Conservation (phyloP, 140 eudicot species). For the Cichorium intybus region DNA sequence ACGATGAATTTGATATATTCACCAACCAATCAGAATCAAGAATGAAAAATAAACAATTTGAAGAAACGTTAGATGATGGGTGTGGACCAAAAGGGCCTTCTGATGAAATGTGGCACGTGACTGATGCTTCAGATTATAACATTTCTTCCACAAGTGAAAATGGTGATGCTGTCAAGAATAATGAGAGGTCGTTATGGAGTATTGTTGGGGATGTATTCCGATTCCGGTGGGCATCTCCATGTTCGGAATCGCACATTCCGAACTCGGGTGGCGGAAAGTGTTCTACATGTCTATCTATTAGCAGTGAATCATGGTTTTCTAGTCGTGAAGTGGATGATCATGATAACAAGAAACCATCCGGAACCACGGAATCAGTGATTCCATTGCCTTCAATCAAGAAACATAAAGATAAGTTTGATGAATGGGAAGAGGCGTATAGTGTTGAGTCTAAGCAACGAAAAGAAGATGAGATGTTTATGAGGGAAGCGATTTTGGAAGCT, state of each 20-base stretch:
- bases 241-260: constrained; percentile 48
- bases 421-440: constrained; percentile 73
- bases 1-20: constrained; percentile 20
- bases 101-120: constrained; percentile 68
- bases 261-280: constrained; percentile 52
- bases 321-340: constrained; percentile 56
- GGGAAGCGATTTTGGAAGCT: constrained; percentile 85
- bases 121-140: constrained; percentile 40
- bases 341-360: constrained; percentile 27
- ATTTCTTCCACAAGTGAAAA: constrained; percentile 19
- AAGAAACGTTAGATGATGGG: constrained; percentile 22
- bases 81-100: constrained; percentile 55
- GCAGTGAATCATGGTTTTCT: constrained; percentile 77
- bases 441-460: constrained; percentile 56
- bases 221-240: constrained; percentile 49
- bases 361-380: constrained; percentile 26
- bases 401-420: constrained; percentile 50
- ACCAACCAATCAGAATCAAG: constrained; percentile 33
- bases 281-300: constrained; percentile 56
- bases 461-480: constrained; percentile 78
- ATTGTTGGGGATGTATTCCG: constrained; percentile 53
- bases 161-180: constrained; percentile 39
- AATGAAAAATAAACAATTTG: constrained; percentile 40
- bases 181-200: constrained; percentile 65
- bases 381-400: constrained; percentile 31